Base-by-base conservation (phyloP, 2,329 filamentous ascomycete species). In the Macroventuria anomochaeta region DNA sequence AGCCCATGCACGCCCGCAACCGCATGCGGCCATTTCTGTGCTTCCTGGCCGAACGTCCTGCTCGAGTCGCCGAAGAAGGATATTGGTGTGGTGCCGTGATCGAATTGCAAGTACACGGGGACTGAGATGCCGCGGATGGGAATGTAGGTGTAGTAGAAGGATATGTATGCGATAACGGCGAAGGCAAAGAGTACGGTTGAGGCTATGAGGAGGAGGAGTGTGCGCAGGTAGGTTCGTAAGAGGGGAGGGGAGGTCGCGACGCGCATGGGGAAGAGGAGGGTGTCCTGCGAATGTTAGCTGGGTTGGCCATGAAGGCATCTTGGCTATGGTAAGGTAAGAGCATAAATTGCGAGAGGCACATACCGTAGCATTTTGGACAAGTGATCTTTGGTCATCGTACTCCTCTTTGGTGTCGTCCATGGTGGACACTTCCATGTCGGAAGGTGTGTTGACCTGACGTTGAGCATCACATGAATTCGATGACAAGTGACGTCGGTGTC, bases 81-180 rank as follows among this genome's bases (percentile, higher is more conserved):
- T 8, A 28, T 8, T 6, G 58, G 20, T 2, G 49, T 41, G 13
- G 52, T 17, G 11, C 57, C 50, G 20, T 67, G 69, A 77, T 84
- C 83, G 74, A 86, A 90, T 72, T 89, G 86, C 17, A 90, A 75
- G 74, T 89, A 84, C 7, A 90, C 79, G 5, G 80, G 77, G n/a
- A 83, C 79, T 56, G 81, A 76, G 55, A 89, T 80, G 48, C 85
- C 84, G 59, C 87, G 83, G 46, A 84, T 81, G 0, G 88, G 88
- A 18, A 91, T 83, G 74, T 86, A 89, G 57, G 81, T 82, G 72
- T 82, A 81, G 77, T 90, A 90, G 76, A 91, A 90, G 15, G 87
- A 75, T 29, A 79, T 77, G 69, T 90, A 90, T 28, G 86, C 85
- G 32, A 84, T 67, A 6, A 81, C 74, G 5, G 88, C 86, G 17